Base-by-base conservation (phyloP, 805 yeast genomes). In the Vanderwaltozyma polyspora region DNA sequence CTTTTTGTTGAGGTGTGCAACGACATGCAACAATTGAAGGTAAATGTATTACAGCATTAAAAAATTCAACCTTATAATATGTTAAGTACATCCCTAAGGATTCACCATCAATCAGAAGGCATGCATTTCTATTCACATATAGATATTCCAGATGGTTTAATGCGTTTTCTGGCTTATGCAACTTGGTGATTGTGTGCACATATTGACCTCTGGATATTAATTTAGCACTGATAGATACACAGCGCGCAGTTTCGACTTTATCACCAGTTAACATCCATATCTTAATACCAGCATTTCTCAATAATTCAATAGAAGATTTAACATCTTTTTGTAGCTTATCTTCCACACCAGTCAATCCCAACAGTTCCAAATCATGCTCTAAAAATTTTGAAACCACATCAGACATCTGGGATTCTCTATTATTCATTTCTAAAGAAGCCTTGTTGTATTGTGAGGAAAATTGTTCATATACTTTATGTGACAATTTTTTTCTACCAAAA, bases 241-340 rank as follows among this genome's bases (percentile, higher is more conserved):
- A 91, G 39, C 85, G 74, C 1, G 98, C 98, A 0, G 99, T 91
- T 61, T 91, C 99, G 6, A 91, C 96, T 57, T 91, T 91, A 58
- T 91, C 99, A 45, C 99, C 99, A 0, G 99, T 91, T 32, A 91
- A 64, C 98, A 91, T 93, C 99, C 99, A 91, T 34, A 91, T 91
- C 49, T 87, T 87, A 37, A 93, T 75, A 4, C 97, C 98, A 0
- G 97, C 99, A 60, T 93, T 91, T 46, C 98, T 72, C 45, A 91
- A 66, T 23, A 87, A 67, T 62, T 91, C 99, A 37, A 91, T 77
- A 0, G 95, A 84, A 0, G 91, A 70, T 59, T 89, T 89, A 32
- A 93, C 95, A 55, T 89, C 86, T 38, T 74, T 70, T 55, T 91
- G 99, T 33, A 91, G 67, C 53, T 84, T 83, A 57, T 91, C 99